These are phyloP conservation scores for Fusarium avenaceum DNA, from an alignment of 2,329 filamentous ascomycete species.

Conservation along the genomic window DNA sequence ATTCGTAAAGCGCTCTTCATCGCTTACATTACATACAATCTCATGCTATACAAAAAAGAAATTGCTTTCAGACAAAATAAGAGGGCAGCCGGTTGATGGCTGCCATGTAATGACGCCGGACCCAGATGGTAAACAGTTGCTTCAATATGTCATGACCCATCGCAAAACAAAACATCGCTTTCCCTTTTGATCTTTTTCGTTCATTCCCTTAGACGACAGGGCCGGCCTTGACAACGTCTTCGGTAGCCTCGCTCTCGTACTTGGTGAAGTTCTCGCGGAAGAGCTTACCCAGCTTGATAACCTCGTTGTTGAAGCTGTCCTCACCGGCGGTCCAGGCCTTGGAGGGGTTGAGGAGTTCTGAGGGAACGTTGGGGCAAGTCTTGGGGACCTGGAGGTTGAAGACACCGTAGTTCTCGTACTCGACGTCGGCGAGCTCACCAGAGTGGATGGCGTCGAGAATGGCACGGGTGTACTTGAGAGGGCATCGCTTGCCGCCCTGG, in stretches of 20 bases:
- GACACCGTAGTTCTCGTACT: constrained; percentile 94
- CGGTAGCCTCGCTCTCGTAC: constrained; percentile 86
- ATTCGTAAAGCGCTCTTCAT: constrained; percentile 46
- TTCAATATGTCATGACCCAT: constrained; percentile 43
- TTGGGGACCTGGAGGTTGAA: constrained; percentile 99
- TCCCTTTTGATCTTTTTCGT: constrained; percentile 31
- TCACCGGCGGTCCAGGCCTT: constrained; percentile 89
- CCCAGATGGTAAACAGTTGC: constrained; percentile 47
- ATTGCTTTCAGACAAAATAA: constrained; percentile 39
- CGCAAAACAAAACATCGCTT: constrained; percentile 39
- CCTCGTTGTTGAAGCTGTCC: constrained; percentile 87
- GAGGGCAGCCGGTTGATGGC: constrained; percentile 46
- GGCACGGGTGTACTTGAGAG: constrained; percentile 97
- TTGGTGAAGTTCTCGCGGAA: constrained; percentile 99
- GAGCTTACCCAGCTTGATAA: constrained; percentile 87
- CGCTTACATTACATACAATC: constrained; percentile 49
- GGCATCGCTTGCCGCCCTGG: constrained; percentile 96
- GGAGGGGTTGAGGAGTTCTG: constrained; percentile 93
- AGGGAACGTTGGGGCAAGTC: constrained; percentile 87
- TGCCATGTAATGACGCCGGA: constrained; percentile 50
- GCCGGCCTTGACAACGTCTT: constrained; percentile 79
- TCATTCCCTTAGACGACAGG: constrained; percentile 57
- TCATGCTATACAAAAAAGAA: constrained; percentile 36
- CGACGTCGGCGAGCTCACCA: constrained; percentile 90
- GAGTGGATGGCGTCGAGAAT: constrained; percentile 99